Evolutionary conservation across 306 rosid species (phyloP).

Genomic region (Malus fusca): DNA sequence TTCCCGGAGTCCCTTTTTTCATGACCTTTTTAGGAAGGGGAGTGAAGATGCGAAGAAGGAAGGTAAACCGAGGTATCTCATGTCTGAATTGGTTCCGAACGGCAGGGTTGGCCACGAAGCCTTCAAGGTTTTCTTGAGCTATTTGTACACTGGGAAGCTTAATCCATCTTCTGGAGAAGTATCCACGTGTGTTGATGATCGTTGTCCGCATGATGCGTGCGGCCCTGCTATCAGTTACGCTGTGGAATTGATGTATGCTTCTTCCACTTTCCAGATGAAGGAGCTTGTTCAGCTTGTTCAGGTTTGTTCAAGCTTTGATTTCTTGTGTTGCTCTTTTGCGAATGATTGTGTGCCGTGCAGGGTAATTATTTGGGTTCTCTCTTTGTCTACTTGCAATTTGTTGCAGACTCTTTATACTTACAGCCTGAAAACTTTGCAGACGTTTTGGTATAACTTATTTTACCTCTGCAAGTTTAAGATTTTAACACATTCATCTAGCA

Average conservation of each 20-base stretch:
- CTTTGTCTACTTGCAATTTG: too few relatives aligned
- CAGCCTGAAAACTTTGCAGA: not conserved
- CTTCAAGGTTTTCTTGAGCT: constrained; percentile 62
- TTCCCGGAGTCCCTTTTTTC: constrained; percentile 73
- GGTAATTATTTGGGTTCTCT: too few relatives aligned
- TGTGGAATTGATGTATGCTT: constrained; percentile 85
- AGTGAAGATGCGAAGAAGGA: constrained; percentile 34
- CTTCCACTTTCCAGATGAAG: constrained; percentile 72
- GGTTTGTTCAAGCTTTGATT: constrained; percentile 37
- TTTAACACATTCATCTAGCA: too few relatives aligned
- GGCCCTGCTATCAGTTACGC: constrained; percentile 76
- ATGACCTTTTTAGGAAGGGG: constrained; percentile 60
- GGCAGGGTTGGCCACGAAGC: constrained; percentile 67
- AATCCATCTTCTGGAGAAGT: constrained; percentile 66
- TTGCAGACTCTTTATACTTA: not conserved
- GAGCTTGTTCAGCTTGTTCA: constrained; percentile 76
- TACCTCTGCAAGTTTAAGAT: not conserved
- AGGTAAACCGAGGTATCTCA: constrained; percentile 57
- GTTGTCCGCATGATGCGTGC: constrained; percentile 74
- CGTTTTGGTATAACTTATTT: too few relatives aligned
- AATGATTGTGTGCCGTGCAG: not conserved
- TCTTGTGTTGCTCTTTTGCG: not conserved
- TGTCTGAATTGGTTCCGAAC: constrained; percentile 59
- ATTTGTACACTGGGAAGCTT: constrained; percentile 79
- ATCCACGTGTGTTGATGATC: constrained; percentile 70